These are phyloP conservation scores for Daedaleopsis nitida DNA, from an alignment of 768 basidiomycete genomes.

Conservation along the genomic window DNA sequence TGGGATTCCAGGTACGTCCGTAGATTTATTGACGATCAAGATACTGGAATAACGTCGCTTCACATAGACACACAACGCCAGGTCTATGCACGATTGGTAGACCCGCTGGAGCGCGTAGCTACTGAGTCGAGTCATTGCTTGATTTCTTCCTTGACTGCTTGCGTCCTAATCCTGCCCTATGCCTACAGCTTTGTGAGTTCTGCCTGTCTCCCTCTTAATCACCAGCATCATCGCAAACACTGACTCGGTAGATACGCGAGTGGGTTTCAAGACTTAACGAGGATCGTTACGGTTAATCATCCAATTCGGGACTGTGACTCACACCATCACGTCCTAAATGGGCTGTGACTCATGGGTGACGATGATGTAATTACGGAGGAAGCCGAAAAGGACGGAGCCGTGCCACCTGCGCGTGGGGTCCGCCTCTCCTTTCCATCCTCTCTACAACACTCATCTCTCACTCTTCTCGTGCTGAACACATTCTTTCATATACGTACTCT, in stretches of 20 bases:
- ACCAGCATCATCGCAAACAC: neutral
- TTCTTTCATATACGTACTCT: too few species aligned
- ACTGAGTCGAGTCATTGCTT: too few species aligned
- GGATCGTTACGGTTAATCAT: too few species aligned
- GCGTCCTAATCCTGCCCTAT: too few species aligned
- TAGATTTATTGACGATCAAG: too few species aligned
- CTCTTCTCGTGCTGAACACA: neutral
- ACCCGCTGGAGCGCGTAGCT: too few species aligned
- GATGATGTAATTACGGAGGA: neutral
- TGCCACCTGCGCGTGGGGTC: neutral
- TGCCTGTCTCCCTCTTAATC: neutral
- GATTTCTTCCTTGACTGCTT: too few species aligned
- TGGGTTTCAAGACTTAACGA: neutral
- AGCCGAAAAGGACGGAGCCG: neutral
- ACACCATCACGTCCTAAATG: neutral
- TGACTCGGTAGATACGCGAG: neutral
- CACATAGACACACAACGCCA: too few species aligned
- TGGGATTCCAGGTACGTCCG: too few species aligned
- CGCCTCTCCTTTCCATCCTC: neutral
- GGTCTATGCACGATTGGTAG: too few species aligned
- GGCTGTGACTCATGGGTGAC: neutral
- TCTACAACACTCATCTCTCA: neutral
- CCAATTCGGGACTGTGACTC: too few species aligned
- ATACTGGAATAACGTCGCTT: too few species aligned
- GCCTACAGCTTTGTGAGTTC: neutral